Evolutionary conservation across 495 filamentous ascomycete species (phyloP).

Genomic region (Penicillium dipodomyicola): DNA sequence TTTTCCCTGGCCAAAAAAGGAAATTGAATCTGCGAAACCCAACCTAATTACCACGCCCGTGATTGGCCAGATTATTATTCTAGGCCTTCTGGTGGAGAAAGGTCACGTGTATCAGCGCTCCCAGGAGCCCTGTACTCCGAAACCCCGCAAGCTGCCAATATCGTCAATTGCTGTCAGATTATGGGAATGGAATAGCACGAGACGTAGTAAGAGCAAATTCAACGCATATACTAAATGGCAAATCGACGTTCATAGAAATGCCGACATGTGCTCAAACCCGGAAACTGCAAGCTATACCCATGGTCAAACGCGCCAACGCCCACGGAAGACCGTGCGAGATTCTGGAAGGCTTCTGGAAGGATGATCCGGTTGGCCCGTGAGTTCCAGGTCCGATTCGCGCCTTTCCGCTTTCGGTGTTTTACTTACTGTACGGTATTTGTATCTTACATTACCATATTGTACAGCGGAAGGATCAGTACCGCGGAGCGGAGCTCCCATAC

Average conservation of each 20-base stretch:
- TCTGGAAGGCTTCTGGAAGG: constrained; percentile 33
- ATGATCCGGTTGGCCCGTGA: constrained; percentile 22
- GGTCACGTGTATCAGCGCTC: constrained; percentile 22
- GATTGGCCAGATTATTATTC: constrained; percentile 17
- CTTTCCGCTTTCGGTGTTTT: constrained; percentile 7
- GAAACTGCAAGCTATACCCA: constrained; percentile 3
- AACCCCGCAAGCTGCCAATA: constrained; percentile 9
- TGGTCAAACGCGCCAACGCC: constrained; percentile 8
- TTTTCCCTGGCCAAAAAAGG: not conserved
- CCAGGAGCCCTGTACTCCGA: constrained; percentile 33
- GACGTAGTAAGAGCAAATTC: not conserved
- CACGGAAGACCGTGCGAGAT: constrained; percentile 10
- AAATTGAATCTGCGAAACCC: not conserved
- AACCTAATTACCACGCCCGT: constrained; percentile 5
- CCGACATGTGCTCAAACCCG: not conserved
- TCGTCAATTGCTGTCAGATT: not conserved
- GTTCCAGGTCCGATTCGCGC: constrained; percentile 9
- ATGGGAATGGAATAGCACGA: not conserved
- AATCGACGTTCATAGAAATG: not conserved
- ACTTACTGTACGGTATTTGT: not conserved
- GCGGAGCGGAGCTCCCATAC: constrained; percentile 5
- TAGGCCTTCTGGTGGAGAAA: constrained; percentile 13
- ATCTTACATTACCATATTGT: not conserved
- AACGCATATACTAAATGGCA: not conserved
- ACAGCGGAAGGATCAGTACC: not conserved